Evolutionary conservation across 352 stramenopile genomes (phyloP).

Genomic region (Pythium apleroticum): DNA sequence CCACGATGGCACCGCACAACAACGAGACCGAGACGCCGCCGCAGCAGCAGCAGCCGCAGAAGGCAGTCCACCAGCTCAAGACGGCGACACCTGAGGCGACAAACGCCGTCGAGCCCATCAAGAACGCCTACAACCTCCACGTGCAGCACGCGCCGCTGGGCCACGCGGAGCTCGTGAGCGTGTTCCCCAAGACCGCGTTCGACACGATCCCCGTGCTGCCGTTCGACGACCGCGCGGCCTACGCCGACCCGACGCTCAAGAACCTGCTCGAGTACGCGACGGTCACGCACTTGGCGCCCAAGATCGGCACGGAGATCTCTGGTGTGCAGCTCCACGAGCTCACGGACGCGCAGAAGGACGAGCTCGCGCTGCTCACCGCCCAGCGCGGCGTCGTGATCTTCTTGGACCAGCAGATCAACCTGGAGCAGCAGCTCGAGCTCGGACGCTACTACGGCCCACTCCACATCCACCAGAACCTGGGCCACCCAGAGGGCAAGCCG

Average conservation of each 20-base stretch:
- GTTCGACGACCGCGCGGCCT: background rate
- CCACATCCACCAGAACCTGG: slow-evolving; percentile 31
- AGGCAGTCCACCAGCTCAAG: background rate
- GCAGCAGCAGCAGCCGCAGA: background rate
- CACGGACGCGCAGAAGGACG: slow-evolving; percentile 30
- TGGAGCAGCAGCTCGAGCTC: slow-evolving; percentile 30
- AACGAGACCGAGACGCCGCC: background rate
- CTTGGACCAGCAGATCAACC: slow-evolving; percentile 21
- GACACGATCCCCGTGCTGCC: background rate
- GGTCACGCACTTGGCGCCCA: slow-evolving; percentile 22
- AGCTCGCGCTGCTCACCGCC: slow-evolving; percentile 20
- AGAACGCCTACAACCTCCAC: background rate
- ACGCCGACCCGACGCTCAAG: slow-evolving; percentile 13
- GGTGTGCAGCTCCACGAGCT: slow-evolving; percentile 37
- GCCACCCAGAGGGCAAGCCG: slow-evolving; percentile 20
- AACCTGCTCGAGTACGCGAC: slow-evolving; percentile 29
- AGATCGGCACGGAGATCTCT: slow-evolving; percentile 31
- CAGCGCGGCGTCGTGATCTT: slow-evolving; percentile 22
- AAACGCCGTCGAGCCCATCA: background rate
- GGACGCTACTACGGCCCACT: slow-evolving; percentile 33
- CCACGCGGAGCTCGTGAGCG: slow-evolving; percentile 5
- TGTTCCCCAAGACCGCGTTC: slow-evolving; percentile 2
- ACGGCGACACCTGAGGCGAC: no score
- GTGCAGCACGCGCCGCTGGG: slow-evolving; percentile 3
- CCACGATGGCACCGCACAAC: background rate